Percentiles rank a stretch among this genome's conserved stretches.
These are phyloP conservation scores for Quercus cerris DNA, from an alignment of 306 rosid species.

Conservation along the genomic window DNA sequence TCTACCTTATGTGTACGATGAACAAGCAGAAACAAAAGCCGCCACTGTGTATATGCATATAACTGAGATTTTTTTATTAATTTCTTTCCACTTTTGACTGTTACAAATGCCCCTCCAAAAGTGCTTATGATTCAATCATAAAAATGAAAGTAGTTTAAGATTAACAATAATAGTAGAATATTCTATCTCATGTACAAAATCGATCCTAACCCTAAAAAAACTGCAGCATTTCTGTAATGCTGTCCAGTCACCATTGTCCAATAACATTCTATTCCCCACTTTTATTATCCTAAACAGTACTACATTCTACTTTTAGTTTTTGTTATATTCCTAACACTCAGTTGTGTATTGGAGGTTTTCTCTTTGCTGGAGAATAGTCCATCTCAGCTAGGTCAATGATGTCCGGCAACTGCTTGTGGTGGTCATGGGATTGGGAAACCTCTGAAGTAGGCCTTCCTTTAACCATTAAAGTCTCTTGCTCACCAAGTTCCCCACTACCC, in stretches of 20 bases:
- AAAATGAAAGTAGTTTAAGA: neutral
- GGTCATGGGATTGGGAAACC: neutral
- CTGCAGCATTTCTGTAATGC: constrained; percentile 52
- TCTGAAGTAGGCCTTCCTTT: constrained; percentile 11
- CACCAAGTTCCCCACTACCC: constrained; percentile 10
- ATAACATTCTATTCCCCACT: neutral
- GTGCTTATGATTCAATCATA: neutral
- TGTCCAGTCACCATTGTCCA: constrained; percentile 14
- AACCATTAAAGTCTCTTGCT: neutral
- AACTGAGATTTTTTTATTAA: neutral
- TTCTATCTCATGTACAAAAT: constrained; percentile 21
- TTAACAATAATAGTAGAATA: neutral
- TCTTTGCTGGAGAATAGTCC: constrained; percentile 57
- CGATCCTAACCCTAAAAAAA: constrained; percentile 37
- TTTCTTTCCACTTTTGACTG: neutral
- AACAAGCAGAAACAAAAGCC: neutral
- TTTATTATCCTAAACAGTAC: neutral
- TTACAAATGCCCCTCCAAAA: neutral
- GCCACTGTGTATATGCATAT: neutral
- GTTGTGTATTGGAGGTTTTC: constrained; percentile 60
- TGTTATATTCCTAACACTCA: constrained; percentile 9
- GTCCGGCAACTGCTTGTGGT: constrained; percentile 22
- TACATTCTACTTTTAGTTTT: neutral
- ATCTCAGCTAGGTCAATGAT: constrained; percentile 40
- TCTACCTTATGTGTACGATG: neutral